Evolutionary conservation across 148 eudicot species (phyloP).

Genomic region (Pouteria glomerata): DNA sequence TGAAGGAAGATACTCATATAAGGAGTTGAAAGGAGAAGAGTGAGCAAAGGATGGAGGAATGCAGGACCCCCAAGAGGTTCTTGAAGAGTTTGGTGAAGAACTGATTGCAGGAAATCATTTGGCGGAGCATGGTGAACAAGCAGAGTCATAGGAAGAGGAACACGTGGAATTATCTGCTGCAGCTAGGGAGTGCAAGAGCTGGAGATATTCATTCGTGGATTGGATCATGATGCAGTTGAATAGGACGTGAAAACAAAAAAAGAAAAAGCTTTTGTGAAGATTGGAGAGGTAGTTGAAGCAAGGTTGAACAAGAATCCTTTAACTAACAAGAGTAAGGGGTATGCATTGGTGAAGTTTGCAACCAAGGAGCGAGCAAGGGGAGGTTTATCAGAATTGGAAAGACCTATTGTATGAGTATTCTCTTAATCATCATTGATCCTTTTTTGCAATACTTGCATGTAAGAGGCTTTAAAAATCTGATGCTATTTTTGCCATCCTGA

Average conservation of each 20-base stretch:
- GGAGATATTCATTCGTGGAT: constrained; percentile 69
- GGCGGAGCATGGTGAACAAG: constrained; percentile 32
- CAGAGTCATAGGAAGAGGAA: constrained; percentile 36
- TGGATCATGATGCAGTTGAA: constrained; percentile 59
- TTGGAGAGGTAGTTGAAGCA: constrained; percentile 62
- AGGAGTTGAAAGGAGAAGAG: constrained; percentile 17
- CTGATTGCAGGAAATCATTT: constrained; percentile 44
- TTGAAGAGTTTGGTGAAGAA: constrained; percentile 54
- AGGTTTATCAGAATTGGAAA: constrained; percentile 59
- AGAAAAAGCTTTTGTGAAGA: constrained; percentile 48
- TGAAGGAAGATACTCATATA: constrained; percentile 15
- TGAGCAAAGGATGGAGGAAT: constrained; percentile 36
- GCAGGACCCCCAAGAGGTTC: constrained; percentile 44
- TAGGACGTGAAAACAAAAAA: constrained; percentile 60
- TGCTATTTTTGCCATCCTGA: no score
- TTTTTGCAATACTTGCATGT: no score
- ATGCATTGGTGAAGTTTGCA: constrained; percentile 69
- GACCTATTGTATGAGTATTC: constrained; percentile 50
- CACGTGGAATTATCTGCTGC: constrained; percentile 41
- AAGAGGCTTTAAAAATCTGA: no score
- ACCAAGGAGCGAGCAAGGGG: constrained; percentile 57
- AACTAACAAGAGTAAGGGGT: constrained; percentile 61
- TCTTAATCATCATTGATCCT: neutral
- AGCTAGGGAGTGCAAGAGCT: constrained; percentile 51
- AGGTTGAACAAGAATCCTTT: constrained; percentile 46